phyloP scores from a whole-genome alignment of 352 stramenopile species.

The Phytophthora pluvialis region DNA sequence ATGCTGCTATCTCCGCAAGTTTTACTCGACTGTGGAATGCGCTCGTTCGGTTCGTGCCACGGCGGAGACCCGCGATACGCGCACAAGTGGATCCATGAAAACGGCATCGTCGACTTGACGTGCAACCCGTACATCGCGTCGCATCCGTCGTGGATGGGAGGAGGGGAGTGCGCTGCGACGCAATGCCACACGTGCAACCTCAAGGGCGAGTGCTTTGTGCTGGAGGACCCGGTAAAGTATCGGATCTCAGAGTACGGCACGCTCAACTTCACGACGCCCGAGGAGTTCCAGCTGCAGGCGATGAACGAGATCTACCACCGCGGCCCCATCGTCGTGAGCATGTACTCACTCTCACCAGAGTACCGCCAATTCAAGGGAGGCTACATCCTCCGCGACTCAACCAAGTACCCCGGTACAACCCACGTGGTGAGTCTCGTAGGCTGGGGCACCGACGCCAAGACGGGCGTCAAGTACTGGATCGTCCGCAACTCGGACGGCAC shows the following conservation, averaged over 20 bases:
- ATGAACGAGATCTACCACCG: conserved; percentile 98
- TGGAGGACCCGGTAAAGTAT: conserved; percentile 69
- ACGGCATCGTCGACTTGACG: conserved; percentile 82
- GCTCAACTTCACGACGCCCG: conserved; percentile 68
- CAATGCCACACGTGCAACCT: conserved; percentile 76
- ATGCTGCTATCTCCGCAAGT: conserved; percentile 73
- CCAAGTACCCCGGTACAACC: conserved; percentile 71
- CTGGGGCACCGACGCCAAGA: conserved; percentile 89
- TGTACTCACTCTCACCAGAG: conserved; percentile 82
- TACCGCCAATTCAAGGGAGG: conserved; percentile 92
- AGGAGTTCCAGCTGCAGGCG: conserved; percentile 74
- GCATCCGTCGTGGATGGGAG: conserved; percentile 77
- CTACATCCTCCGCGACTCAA: conserved; percentile 90
- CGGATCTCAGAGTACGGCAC: conserved; percentile 78
- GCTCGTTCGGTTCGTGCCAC: conserved; percentile 78
- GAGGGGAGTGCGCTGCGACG: conserved; percentile 57
- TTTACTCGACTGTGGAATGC: conserved; percentile 82
- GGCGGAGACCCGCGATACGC: conserved; percentile 83
- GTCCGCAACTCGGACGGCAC: conserved; percentile 93
- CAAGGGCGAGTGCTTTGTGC: conserved; percentile 62
- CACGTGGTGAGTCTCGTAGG: conserved; percentile 96
- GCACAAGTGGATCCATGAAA: conserved; percentile 87
- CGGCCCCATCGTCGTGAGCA: conserved; percentile 94
- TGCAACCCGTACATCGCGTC: conserved; percentile 86
- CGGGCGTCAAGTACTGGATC: conserved; percentile 95